Evolutionary conservation across 225 moss, liverwort and hornwort genomes (phyloP), one percentile per base, ranked within the genome.

Genomic region (Thuidium tamariscinum): DNA sequence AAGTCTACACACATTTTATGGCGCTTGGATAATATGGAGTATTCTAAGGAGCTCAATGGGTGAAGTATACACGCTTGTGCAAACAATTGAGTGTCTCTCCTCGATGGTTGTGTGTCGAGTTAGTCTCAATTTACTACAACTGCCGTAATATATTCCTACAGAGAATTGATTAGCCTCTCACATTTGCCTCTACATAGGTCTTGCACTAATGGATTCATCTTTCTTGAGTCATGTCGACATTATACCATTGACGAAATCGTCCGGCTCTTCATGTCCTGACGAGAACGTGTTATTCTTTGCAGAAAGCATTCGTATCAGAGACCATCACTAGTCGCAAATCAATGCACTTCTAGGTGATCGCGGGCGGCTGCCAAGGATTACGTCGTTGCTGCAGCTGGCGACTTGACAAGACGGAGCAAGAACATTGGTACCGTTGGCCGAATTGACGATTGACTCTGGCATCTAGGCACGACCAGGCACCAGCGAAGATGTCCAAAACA

Each of bases 401-500:
- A 44, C 41, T 23, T 19, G 79, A 48, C 84, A 84, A 84, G 82
- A 70, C 66, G 68, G 68, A 30, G 64, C 81, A 44, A 72, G 79
- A 10, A 22, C 41, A 18, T 39, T 42, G 46, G 22, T 26, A 29
- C 32, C 14, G 49, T 73, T 65, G 61, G 60, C 49, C 39, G 79
- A 79, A 57, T 36, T 82, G 70, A 76, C 62, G 51, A 62, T 85
- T 46, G 44, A 78, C 66, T 37, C 13, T 64, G 55, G 55, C 14
- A 70, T 22, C 55, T 23, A 56, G 60, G 39, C 77, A 56, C 27
- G 39, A 39, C 26, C 30, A 44, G 62, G 29, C 76, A 73, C 68
- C 49, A 61, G 85, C 56, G 34, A 92, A 85, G 85, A 93, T 93
- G 93, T 93, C 93, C 71, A 93, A 93, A 80, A 90, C 92, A 9